phyloP scores from a whole-genome alignment of 108 stramenopile genomes.

The Skeletonema marinoi region DNA sequence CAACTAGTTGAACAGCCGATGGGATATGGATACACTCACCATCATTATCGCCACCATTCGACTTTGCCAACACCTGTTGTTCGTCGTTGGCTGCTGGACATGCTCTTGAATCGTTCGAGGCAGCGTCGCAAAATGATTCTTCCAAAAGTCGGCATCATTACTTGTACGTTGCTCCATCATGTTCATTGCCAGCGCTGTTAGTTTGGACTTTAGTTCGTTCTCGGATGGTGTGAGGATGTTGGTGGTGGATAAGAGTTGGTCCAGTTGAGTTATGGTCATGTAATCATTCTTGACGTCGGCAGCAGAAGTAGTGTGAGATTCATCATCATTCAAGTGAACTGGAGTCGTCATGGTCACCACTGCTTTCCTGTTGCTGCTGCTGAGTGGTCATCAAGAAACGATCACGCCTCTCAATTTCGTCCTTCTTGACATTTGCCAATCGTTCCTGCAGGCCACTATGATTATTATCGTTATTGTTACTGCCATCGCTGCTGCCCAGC shows the following conservation, averaged over 20 bases:
- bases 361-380: background rate
- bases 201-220: background rate
- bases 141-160: background rate
- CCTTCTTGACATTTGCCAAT: background rate
- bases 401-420: background rate
- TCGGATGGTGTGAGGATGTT: background rate
- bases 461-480: background rate
- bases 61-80: background rate
- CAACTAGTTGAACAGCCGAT: constrained; percentile 11
- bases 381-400: background rate
- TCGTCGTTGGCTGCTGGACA: background rate
- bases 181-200: background rate
- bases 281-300: background rate
- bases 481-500: background rate
- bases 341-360: background rate
- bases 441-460: background rate
- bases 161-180: background rate
- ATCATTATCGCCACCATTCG: background rate
- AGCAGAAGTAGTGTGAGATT: background rate
- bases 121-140: background rate
- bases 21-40: constrained; percentile 10
- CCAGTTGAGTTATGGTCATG: background rate
- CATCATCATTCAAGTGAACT: background rate
- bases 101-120: background rate
- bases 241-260: background rate